These are phyloP conservation scores for Prunus padus DNA, from an alignment of 306 rosid genomes.

Conservation along the genomic window DNA sequence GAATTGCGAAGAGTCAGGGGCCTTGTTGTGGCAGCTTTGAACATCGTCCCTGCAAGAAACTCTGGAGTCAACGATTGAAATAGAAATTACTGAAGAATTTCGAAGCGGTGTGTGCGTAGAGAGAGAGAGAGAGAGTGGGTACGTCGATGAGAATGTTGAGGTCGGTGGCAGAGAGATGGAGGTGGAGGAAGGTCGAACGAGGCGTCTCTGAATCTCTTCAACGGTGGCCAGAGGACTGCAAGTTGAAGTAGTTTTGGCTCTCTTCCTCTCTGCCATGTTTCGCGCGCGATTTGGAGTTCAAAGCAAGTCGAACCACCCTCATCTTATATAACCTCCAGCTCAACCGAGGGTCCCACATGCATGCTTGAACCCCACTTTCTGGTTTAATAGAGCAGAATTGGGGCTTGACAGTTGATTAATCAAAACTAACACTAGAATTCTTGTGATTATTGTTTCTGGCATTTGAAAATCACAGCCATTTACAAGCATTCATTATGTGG, in stretches of 20 bases:
- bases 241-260: not conserved
- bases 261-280: constrained; percentile 22
- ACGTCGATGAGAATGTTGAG: not conserved
- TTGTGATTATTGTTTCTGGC: no score
- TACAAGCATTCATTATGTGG: no score
- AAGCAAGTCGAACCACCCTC: not conserved
- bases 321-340: not conserved
- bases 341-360: not conserved
- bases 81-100: not conserved
- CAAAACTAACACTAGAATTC: no score
- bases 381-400: not conserved
- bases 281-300: not conserved
- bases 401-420: no score
- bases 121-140: not conserved
- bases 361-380: not conserved
- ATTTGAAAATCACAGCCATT: no score
- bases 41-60: not conserved
- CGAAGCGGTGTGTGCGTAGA: not conserved
- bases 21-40: not conserved
- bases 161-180: constrained; percentile 1
- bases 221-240: constrained; percentile 31
- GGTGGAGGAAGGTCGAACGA: constrained; percentile 22
- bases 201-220: constrained; percentile 34
- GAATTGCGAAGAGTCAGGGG: not conserved
- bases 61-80: not conserved